A percentile compares a stretch with the other conserved stretches of the same genome.
phyloP scores from a whole-genome alignment of 2,329 filamentous ascomycete genomes.

The Diaporthe batatas region DNA sequence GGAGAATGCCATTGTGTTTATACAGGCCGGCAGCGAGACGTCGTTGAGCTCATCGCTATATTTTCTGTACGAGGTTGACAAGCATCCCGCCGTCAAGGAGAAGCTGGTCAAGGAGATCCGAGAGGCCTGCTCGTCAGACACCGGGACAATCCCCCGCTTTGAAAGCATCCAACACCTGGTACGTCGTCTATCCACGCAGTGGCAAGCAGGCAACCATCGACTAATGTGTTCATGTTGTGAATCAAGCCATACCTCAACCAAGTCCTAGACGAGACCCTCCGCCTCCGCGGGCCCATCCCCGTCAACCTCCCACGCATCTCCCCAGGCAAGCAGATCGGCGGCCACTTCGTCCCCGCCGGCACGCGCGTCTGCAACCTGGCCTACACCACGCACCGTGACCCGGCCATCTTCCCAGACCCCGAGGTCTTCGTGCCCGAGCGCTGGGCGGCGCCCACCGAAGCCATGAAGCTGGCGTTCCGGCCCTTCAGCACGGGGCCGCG shows the following conservation, averaged over 20 bases:
- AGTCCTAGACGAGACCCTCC: slow-evolving; percentile 53
- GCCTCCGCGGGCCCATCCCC: slow-evolving; percentile 51
- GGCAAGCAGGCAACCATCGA: neutral
- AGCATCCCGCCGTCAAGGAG: slow-evolving; percentile 1
- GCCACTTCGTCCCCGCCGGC: neutral
- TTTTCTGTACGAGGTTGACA: neutral
- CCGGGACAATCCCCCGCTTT: slow-evolving; percentile 5
- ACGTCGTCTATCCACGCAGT: neutral
- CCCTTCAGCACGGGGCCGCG: slow-evolving; percentile 8
- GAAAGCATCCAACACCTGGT: neutral
- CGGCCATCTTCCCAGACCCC: slow-evolving; percentile 17
- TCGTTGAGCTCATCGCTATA: neutral
- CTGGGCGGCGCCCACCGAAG: neutral
- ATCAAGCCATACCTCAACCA: slow-evolving; percentile 51
- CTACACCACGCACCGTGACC: slow-evolving; percentile 10
- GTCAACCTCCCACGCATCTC: slow-evolving; percentile 35
- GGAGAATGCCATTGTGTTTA: slow-evolving; percentile 7
- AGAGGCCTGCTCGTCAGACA: neutral
- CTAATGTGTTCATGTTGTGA: neutral
- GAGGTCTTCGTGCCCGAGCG: slow-evolving; percentile 8
- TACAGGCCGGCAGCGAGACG: slow-evolving; percentile 11
- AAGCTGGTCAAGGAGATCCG: slow-evolving; percentile 16
- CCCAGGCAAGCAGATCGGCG: neutral
- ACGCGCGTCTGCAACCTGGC: slow-evolving; percentile 10
- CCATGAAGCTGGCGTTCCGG: slow-evolving; percentile 5